phyloP scores from a whole-genome alignment of 2,329 filamentous ascomycete genomes.

The Ascochyta fabae region DNA sequence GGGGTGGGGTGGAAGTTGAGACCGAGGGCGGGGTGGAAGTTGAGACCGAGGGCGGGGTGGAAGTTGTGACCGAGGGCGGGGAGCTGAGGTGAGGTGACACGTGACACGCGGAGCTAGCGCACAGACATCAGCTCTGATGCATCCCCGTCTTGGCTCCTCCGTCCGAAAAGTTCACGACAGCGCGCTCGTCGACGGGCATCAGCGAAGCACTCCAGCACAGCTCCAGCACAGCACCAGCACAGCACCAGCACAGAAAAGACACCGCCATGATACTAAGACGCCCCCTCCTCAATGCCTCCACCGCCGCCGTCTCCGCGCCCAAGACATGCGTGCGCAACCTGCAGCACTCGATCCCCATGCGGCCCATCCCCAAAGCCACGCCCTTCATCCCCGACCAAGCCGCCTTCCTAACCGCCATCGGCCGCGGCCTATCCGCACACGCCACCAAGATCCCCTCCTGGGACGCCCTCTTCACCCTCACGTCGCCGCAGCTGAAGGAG shows the following conservation, averaged over 20 bases:
- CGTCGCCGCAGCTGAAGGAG: conserved; percentile 76
- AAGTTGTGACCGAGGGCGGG: neutral
- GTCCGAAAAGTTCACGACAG: conserved; percentile 37
- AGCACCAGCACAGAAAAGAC: neutral
- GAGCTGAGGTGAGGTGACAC: neutral
- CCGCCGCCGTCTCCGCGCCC: conserved; percentile 33
- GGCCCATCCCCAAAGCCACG: conserved; percentile 71
- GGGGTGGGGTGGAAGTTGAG: neutral
- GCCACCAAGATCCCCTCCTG: conserved; percentile 86
- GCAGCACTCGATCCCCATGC: conserved; percentile 50
- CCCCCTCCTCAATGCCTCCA: conserved; percentile 38
- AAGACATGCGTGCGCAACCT: conserved; percentile 44
- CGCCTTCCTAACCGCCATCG: conserved; percentile 90
- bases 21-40: conserved; percentile 72
- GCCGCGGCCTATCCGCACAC: conserved; percentile 82
- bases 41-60: conserved; percentile 33
- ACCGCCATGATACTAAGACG: conserved; percentile 46
- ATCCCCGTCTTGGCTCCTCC: conserved; percentile 34
- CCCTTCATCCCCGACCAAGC: conserved; percentile 84
- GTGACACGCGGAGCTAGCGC: neutral
- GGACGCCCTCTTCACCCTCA: conserved; percentile 86
- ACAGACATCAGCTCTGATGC: neutral
- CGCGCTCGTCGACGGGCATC: neutral
- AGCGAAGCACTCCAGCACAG: neutral
- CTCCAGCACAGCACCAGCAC: neutral